phyloP scores from a whole-genome alignment of 192 early-diverging fungal genomes.

The Entomortierella lignicola region DNA sequence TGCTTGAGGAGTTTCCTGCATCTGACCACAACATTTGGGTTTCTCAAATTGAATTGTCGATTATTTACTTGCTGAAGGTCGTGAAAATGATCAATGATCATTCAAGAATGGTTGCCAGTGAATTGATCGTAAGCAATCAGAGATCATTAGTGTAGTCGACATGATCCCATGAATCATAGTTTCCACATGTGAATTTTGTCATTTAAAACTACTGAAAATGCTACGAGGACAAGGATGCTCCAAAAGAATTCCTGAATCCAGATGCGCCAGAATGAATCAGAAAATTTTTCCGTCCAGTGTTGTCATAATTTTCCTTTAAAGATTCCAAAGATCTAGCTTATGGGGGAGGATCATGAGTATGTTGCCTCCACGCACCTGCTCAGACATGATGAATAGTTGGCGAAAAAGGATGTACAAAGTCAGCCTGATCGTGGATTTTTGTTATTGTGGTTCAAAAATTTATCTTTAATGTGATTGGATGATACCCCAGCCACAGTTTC shows the following conservation, averaged over 20 bases:
- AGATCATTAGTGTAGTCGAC: neutral
- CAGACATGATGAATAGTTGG: slow-evolving; percentile 55
- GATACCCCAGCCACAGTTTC: slow-evolving; percentile 11
- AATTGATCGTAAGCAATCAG: neutral
- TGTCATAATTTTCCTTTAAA: neutral
- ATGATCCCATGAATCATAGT: slow-evolving; percentile 5
- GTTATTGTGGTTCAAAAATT: slow-evolving; percentile 35
- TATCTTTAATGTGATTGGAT: slow-evolving; percentile 21
- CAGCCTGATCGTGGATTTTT: slow-evolving; percentile 15
- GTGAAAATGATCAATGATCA: neutral
- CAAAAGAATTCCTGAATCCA: neutral
- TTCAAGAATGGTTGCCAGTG: neutral
- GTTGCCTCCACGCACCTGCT: slow-evolving; percentile 39
- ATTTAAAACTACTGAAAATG: no score
- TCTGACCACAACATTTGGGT: no score
- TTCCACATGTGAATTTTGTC: slow-evolving; percentile 1
- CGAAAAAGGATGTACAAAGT: slow-evolving; percentile 51
- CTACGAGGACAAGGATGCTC: no score
- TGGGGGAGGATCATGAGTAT: neutral
- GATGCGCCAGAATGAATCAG: neutral
- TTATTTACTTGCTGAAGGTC: no score
- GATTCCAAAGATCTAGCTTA: neutral
- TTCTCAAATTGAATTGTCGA: no score
- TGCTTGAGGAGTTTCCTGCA: no score
- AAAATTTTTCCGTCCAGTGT: neutral